These are phyloP conservation scores for Nymphaea colorata DNA, from an alignment of 164 flowering plant genomes.

Conservation along the genomic window DNA sequence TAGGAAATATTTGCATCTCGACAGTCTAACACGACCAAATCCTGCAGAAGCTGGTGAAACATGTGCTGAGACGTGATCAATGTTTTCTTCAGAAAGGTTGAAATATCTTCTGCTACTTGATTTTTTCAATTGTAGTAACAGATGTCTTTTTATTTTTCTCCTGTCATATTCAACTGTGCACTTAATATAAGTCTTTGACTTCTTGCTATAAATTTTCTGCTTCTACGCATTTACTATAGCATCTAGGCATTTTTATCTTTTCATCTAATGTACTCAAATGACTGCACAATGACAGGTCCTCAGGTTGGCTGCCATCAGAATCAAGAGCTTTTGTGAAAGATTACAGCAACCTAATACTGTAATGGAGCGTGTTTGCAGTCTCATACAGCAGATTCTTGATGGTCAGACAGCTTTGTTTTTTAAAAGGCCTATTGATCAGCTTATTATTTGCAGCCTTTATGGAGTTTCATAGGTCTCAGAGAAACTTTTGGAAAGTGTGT, in stretches of 20 bases:
- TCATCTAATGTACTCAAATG: no score
- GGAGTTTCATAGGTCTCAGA: conserved; percentile 78
- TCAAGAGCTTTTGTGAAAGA: conserved; percentile 92
- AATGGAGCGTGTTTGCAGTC: conserved; percentile 72
- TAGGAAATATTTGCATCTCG: not conserved
- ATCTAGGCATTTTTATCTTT: not conserved
- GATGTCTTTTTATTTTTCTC: no score
- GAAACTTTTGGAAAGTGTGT: not conserved
- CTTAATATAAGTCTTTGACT: not conserved
- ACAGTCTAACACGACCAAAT: conserved; percentile 79
- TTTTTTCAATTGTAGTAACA: no score
- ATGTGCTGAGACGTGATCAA: conserved; percentile 90
- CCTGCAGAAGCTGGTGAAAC: conserved; percentile 98
- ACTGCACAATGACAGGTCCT: conserved; percentile 33
- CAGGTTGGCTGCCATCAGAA: conserved; percentile 93
- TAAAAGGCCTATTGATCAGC: conserved; percentile 91
- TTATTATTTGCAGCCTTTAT: conserved; percentile 85
- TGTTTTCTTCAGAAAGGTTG: conserved; percentile 80
- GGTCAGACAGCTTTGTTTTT: conserved; percentile 68
- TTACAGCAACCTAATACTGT: conserved; percentile 65
- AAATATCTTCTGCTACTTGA: no score
- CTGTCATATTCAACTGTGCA: not conserved
- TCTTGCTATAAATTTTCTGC: not conserved
- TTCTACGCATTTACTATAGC: not conserved
- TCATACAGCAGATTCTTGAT: conserved; percentile 67